Percentiles rank a stretch among this genome's conserved stretches.
phyloP scores from a whole-genome alignment of 140 eudicot species.

The Cichorium intybus region DNA sequence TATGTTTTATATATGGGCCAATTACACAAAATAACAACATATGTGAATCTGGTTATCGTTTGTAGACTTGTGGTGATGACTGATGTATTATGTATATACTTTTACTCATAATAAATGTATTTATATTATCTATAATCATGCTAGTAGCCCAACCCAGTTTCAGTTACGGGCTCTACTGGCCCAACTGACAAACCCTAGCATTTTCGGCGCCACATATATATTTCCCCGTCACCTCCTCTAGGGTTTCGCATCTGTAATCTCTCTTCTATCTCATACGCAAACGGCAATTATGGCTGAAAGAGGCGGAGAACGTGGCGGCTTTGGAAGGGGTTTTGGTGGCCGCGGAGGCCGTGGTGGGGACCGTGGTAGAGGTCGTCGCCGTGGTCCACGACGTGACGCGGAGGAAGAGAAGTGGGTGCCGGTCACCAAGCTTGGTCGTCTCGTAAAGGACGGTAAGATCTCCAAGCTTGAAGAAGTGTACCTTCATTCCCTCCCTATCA shows the following conservation, averaged over 20 bases:
- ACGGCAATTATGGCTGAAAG: slow-evolving; percentile 55
- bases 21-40: not conserved
- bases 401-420: slow-evolving; percentile 71
- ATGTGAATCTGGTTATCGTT: not conserved
- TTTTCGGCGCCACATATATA: slow-evolving; percentile 14
- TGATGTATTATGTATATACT: too few relatives aligned
- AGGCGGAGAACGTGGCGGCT: slow-evolving; percentile 64
- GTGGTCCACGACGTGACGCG: slow-evolving; percentile 41
- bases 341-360: slow-evolving; percentile 53
- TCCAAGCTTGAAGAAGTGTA: slow-evolving; percentile 52
- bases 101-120: too few relatives aligned
- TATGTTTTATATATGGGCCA: not conserved
- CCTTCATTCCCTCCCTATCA: slow-evolving; percentile 59
- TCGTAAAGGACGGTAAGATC: slow-evolving; percentile 49
- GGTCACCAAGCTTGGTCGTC: slow-evolving; percentile 64
- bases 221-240: not conserved
- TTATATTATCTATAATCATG: too few relatives aligned
- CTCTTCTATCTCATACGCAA: not conserved
- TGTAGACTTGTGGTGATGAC: too few relatives aligned
- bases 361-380: slow-evolving; percentile 60
- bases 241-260: slow-evolving; percentile 17
- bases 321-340: slow-evolving; percentile 55
- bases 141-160: not conserved
- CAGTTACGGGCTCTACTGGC: not conserved
- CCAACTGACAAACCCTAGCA: slow-evolving; percentile 24